Evolutionary conservation across 2,329 filamentous ascomycete species (phyloP).

Genomic region (Metarhizium brunneum): DNA sequence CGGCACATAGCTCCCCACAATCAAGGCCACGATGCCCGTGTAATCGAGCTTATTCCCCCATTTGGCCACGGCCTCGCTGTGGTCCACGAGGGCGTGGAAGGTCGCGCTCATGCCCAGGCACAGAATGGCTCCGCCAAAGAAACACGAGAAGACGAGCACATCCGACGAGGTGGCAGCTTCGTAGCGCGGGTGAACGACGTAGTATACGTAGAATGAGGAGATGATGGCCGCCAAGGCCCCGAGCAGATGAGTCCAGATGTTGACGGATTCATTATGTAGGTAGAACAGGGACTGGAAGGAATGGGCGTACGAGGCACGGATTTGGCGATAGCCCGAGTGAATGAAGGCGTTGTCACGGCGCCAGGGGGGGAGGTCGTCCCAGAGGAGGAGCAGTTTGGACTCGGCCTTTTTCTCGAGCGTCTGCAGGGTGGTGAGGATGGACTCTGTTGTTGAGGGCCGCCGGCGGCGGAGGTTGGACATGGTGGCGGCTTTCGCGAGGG

Average conservation of each 20-base stretch:
- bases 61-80: slow-evolving; percentile 66
- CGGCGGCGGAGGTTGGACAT: slow-evolving; percentile 16
- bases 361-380: slow-evolving; percentile 51
- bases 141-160: slow-evolving; percentile 65
- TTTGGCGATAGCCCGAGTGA: slow-evolving; percentile 41
- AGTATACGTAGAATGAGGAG: slow-evolving; percentile 43
- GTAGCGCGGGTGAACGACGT: slow-evolving; percentile 55
- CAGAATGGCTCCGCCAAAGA: slow-evolving; percentile 63
- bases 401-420: slow-evolving; percentile 31
- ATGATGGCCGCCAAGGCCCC: slow-evolving; percentile 53
- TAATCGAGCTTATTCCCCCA: slow-evolving; percentile 95
- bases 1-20: slow-evolving; percentile 85
- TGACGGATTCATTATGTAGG: slow-evolving; percentile 54
- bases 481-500: not conserved
- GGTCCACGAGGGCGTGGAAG: slow-evolving; percentile 79
- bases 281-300: slow-evolving; percentile 40
- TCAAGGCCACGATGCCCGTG: slow-evolving; percentile 83
- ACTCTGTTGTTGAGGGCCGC: slow-evolving; percentile 16
- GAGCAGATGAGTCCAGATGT: slow-evolving; percentile 55
- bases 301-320: slow-evolving; percentile 35
- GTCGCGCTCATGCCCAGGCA: slow-evolving; percentile 77
- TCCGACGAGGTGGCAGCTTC: slow-evolving; percentile 51
- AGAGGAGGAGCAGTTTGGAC: slow-evolving; percentile 36
- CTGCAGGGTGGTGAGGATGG: slow-evolving; percentile 17
- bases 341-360: slow-evolving; percentile 52